Evolutionary conservation across 2,329 filamentous ascomycete species (phyloP).

Genomic region (Apiospora rasikravindrae): DNA sequence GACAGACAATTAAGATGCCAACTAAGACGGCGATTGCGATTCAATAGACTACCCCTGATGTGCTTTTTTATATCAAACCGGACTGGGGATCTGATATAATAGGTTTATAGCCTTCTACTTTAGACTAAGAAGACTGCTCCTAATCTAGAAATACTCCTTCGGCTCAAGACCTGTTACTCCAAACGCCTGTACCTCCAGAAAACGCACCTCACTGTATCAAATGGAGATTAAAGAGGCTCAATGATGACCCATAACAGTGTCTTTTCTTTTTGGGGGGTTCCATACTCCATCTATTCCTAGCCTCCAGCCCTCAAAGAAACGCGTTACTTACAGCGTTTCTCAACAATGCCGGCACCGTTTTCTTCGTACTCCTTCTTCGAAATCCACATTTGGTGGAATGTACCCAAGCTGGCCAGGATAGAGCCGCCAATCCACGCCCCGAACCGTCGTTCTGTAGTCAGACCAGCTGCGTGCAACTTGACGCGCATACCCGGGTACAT

Average conservation of each 20-base stretch:
- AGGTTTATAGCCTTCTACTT: slow-evolving; percentile 3
- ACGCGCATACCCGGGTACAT: slow-evolving; percentile 87
- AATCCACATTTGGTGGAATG: slow-evolving; percentile 99
- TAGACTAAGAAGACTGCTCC: slow-evolving; percentile 12
- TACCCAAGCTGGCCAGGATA: slow-evolving; percentile 92
- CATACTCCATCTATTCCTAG: background rate
- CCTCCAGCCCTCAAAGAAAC: background rate
- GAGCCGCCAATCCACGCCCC: slow-evolving; percentile 96
- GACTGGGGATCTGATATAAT: background rate
- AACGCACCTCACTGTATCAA: slow-evolving; percentile 4
- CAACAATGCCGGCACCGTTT: slow-evolving; percentile 86
- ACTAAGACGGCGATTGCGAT: background rate
- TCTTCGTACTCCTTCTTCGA: slow-evolving; percentile 97
- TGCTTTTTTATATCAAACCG: background rate
- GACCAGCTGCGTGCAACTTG: slow-evolving; percentile 84
- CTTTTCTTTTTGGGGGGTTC: background rate
- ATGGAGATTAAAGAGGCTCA: background rate
- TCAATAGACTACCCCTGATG: background rate
- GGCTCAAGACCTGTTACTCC: background rate
- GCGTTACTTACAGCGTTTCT: slow-evolving; percentile 89
- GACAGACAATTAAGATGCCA: background rate
- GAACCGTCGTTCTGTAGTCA: slow-evolving; percentile 88
- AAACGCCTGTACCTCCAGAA: slow-evolving; percentile 2
- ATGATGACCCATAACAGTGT: background rate
- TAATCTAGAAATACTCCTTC: slow-evolving; percentile 7